phyloP scores from a whole-genome alignment of 1,139 yeast species.

The Hyphopichia fennica region DNA sequence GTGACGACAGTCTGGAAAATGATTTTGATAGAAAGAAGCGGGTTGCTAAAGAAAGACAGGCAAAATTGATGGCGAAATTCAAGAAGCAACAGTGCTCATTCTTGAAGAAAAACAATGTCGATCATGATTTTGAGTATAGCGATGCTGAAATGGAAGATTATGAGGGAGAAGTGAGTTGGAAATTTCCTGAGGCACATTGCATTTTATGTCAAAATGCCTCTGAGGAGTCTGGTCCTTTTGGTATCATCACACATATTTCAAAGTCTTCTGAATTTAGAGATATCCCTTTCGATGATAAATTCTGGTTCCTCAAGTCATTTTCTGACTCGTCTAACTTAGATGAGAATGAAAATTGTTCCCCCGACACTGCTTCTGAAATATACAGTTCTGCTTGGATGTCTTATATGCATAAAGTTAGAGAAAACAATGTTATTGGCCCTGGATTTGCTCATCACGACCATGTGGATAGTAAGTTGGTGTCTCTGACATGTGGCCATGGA shows the following conservation, averaged over 20 bases:
- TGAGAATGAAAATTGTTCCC: conserved; percentile 31
- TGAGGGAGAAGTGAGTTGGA: conserved; percentile 50
- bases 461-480: conserved; percentile 51
- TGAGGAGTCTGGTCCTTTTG: conserved; percentile 70
- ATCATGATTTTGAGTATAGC: conserved; percentile 25
- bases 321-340: conserved; percentile 56
- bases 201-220: conserved; percentile 86
- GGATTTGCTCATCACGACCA: conserved; percentile 54
- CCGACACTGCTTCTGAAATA: conserved; percentile 18
- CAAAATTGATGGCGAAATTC: conserved; percentile 73
- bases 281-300: conserved; percentile 62
- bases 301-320: conserved; percentile 68
- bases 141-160: conserved; percentile 40
- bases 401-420: conserved; percentile 36
- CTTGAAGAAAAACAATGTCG: conserved; percentile 56
- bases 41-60: conserved; percentile 70
- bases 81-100: conserved; percentile 66
- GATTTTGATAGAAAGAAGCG: conserved; percentile 63
- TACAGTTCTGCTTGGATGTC: conserved; percentile 32
- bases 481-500: conserved; percentile 92
- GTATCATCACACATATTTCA: conserved; percentile 63
- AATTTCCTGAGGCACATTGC: conserved; percentile 78
- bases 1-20: conserved; percentile 26
- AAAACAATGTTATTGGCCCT: conserved; percentile 60
- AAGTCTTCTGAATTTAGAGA: conserved; percentile 61